Evolutionary conservation across 2,329 filamentous ascomycete species (phyloP).

Genomic region (Alternaria burnsii): DNA sequence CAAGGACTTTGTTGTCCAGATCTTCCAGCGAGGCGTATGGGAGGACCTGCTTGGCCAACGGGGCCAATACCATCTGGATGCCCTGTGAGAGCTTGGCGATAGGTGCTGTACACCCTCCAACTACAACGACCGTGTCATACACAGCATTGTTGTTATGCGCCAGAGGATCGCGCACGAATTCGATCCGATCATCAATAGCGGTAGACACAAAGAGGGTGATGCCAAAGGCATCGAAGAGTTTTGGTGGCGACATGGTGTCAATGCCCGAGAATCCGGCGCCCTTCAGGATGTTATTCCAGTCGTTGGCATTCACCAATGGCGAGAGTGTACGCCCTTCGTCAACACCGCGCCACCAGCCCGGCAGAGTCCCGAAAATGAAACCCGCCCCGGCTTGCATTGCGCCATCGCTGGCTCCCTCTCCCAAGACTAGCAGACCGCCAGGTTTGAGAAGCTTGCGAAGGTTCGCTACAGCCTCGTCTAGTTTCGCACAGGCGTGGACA

Average conservation of each 20-base stretch:
- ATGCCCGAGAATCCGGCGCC: constrained; percentile 14
- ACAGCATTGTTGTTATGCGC: not conserved
- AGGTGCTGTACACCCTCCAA: not conserved
- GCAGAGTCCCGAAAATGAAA: constrained; percentile 47
- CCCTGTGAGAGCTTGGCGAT: not conserved
- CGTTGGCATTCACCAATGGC: not conserved
- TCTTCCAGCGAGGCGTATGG: not conserved
- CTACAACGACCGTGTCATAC: not conserved
- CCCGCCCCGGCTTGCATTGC: not conserved
- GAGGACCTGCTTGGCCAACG: not conserved
- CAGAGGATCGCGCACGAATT: constrained; percentile 9
- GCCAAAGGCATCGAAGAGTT: not conserved
- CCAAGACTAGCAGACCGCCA: constrained; percentile 55
- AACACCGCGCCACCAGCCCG: constrained; percentile 52
- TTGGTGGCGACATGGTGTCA: not conserved
- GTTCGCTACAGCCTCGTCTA: constrained; percentile 22
- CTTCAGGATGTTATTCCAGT: constrained; percentile 30
- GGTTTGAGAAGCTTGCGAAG: constrained; percentile 39
- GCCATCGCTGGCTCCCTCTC: constrained; percentile 16
- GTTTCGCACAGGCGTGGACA: constrained; percentile 19
- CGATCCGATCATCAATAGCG: constrained; percentile 12
- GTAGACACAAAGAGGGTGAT: not conserved
- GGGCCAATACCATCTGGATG: not conserved
- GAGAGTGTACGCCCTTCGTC: constrained; percentile 14
- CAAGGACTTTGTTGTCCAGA: not conserved